Conservation (phyloP, 257 asterid species). For the Capsicum chinense region DNA sequence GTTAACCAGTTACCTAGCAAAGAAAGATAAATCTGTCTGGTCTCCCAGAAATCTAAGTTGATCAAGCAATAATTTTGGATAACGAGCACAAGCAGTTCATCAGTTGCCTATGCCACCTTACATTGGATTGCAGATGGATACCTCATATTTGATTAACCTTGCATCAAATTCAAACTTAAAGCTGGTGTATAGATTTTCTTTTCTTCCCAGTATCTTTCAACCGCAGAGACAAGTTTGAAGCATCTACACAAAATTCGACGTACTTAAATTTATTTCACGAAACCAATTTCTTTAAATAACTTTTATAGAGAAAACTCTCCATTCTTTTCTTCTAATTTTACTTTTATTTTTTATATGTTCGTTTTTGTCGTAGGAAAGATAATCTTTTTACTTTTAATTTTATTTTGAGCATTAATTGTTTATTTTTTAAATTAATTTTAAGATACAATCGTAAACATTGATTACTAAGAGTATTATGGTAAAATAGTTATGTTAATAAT, state of each 20-base stretch:
- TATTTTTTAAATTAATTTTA: no score
- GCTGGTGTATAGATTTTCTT: not conserved
- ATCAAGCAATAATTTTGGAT: constrained; percentile 11
- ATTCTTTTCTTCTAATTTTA: no score
- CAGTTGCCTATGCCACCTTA: not conserved
- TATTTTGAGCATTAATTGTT: no score
- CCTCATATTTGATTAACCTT: not conserved
- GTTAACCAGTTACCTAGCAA: constrained; percentile 16
- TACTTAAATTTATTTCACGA: not conserved
- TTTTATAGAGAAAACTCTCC: no score
- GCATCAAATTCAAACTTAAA: not conserved
- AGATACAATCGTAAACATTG: no score
- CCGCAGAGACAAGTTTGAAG: constrained; percentile 26
- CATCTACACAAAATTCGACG: not conserved
- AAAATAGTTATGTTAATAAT: no score
- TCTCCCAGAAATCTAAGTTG: not conserved
- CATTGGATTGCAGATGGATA: not conserved
- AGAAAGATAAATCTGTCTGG: not conserved
- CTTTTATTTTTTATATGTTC: no score
- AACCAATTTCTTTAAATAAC: not conserved
- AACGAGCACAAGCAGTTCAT: not conserved
- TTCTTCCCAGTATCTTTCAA: not conserved
- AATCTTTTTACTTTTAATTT: no score
- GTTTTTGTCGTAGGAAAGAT: no score
- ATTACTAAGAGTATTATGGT: no score